A percentile compares a stretch with the other conserved stretches of the same genome.
phyloP scores from a whole-genome alignment of 2,329 filamentous ascomycete species.

The Diaporthe eres region DNA sequence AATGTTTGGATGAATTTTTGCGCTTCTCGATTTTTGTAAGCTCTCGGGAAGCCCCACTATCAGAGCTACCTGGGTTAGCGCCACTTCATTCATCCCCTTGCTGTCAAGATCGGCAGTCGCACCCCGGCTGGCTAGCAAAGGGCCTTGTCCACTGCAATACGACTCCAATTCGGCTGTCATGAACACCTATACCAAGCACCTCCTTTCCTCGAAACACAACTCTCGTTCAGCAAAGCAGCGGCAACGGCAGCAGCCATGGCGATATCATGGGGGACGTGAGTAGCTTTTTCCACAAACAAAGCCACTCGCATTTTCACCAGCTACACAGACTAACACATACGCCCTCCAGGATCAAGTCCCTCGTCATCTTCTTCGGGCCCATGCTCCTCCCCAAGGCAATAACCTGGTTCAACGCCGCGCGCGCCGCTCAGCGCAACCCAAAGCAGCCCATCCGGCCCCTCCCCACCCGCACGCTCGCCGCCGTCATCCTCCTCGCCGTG shows the following conservation, averaged over 20 bases:
- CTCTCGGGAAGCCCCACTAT: conserved; percentile 27
- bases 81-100: background rate
- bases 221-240: conserved; percentile 3
- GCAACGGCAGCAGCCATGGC: conserved; percentile 51
- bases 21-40: conserved; percentile 28
- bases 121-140: background rate
- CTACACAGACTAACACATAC: conserved; percentile 8
- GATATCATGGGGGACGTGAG: conserved; percentile 65
- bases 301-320: background rate
- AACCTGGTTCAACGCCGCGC: conserved; percentile 72
- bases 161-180: background rate
- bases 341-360: conserved; percentile 64
- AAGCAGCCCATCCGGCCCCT: conserved; percentile 68
- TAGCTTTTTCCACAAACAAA: conserved; percentile 39
- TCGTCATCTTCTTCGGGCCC: conserved; percentile 77
- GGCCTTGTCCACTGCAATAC: background rate
- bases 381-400: conserved; percentile 78
- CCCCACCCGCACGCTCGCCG: conserved; percentile 70
- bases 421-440: conserved; percentile 58
- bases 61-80: conserved; percentile 22
- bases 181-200: conserved; percentile 1
- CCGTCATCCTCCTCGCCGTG: conserved; percentile 67
- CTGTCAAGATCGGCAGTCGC: conserved; percentile 25
- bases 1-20: background rate
- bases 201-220: conserved; percentile 13